A percentile compares a stretch with the other conserved stretches of the same genome.
These are phyloP conservation scores for Chaetoceros muelleri DNA, from an alignment of 108 stramenopile genomes.

Conservation along the genomic window DNA sequence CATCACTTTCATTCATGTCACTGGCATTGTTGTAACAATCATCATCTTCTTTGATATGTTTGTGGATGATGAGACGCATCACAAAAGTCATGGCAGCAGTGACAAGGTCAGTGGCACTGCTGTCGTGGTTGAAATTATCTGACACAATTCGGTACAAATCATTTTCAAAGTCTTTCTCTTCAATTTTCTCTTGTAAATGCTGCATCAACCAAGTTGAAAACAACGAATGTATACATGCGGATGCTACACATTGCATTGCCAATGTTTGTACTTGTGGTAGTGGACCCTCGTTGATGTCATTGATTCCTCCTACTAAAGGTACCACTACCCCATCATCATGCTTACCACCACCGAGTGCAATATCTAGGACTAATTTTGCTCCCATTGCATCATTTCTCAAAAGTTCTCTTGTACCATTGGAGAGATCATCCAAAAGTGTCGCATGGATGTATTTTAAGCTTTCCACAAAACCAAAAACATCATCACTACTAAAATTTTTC, in stretches of 20 bases:
- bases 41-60: slow-evolving; percentile 50
- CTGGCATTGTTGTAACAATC: slow-evolving; percentile 13
- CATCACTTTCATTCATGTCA: too few relatives aligned
- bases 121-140: slow-evolving; percentile 13
- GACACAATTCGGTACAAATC: slow-evolving; percentile 4
- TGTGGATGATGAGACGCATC: slow-evolving; percentile 53
- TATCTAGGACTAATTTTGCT: neutral
- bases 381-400: slow-evolving; percentile 1
- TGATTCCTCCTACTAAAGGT: slow-evolving; percentile 4
- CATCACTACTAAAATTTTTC: too few relatives aligned
- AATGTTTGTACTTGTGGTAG: slow-evolving; percentile 9
- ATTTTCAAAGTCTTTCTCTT: slow-evolving; percentile 15
- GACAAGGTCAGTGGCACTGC: slow-evolving; percentile 29
- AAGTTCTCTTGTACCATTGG: neutral
- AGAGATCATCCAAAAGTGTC: neutral
- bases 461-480: too few relatives aligned
- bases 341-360: neutral
- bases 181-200: slow-evolving; percentile 27
- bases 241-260: slow-evolving; percentile 25
- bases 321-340: slow-evolving; percentile 1
- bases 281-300: neutral
- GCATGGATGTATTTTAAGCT: slow-evolving; percentile 11
- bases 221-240: slow-evolving; percentile 27
- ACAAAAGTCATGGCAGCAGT: slow-evolving; percentile 48
- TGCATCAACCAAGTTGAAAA: slow-evolving; percentile 24